Conservation (phyloP, 805 yeast species). For the Tetrapisispora arboricola region DNA sequence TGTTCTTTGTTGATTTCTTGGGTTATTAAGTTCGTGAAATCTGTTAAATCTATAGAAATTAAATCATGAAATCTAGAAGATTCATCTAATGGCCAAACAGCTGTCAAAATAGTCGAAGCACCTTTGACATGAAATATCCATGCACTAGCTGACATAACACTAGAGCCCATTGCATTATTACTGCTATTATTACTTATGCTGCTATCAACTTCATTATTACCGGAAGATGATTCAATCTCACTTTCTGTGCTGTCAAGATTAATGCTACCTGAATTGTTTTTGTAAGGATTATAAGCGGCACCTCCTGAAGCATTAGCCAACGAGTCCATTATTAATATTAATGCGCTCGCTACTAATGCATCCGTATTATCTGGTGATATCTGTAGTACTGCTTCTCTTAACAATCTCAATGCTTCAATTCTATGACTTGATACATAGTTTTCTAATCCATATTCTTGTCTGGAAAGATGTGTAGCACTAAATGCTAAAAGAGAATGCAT, state of each 20-base stretch:
- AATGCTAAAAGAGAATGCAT: conserved; percentile 90
- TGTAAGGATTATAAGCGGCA: not conserved
- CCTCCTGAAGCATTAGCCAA: conserved; percentile 73
- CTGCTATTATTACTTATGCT: conserved; percentile 8
- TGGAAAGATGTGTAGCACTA: conserved; percentile 81
- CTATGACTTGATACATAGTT: conserved; percentile 78
- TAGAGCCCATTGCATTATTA: not conserved
- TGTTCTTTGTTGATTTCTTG: conserved; percentile 16
- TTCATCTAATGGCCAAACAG: conserved; percentile 86
- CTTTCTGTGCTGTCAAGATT: conserved; percentile 1
- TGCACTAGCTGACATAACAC: conserved; percentile 74
- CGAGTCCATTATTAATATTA: conserved; percentile 85
- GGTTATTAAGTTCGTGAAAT: conserved; percentile 56
- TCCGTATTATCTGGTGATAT: conserved; percentile 82
- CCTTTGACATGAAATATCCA: conserved; percentile 98
- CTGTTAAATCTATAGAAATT: conserved; percentile 82
- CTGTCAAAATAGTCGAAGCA: conserved; percentile 89
- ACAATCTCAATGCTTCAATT: conserved; percentile 70
- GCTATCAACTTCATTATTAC: not conserved
- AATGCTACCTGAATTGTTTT: not conserved
- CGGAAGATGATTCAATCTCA: not conserved
- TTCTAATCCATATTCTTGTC: conserved; percentile 66
- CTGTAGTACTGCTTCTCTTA: conserved; percentile 78
- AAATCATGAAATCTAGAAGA: conserved; percentile 55
- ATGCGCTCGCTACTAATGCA: conserved; percentile 85